Base-by-base conservation (phyloP, 108 stramenopile species). In the Seminavis robusta region DNA sequence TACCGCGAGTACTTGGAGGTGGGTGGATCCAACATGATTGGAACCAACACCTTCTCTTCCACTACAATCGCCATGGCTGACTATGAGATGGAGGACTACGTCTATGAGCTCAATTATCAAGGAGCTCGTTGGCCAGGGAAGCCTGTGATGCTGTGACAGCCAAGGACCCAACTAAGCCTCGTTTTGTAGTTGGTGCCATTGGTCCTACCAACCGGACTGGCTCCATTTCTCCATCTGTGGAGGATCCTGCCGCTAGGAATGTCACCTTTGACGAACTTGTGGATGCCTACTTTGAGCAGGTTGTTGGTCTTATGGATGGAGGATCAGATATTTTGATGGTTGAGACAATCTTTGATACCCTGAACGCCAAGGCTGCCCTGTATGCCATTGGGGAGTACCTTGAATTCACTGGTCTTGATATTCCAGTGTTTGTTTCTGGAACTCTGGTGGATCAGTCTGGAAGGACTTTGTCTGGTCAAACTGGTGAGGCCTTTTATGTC, bases 11-110 rank as follows among this genome's bases (percentile, higher is more conserved):
- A 99, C 59, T 72, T 99, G 9, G 92, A 94, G 63, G 79, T 65
- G 42, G 92, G 90, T 27, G 95, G 95, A 24, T 92, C 94, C 28
- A 78, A 97, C 55, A 31, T 99, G 70, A 95, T 99, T 66, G 98
- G 95, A 19, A 99, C 98, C 52, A 99, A 99, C 63, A 99, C 98
- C 1, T 99, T 99, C 77, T 94, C 92, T 11, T 92, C 92, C 17
- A 98, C 98, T 6, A 95, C 94, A 40, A 97, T 99, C 56, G 98
- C 98, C 63, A 95, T 95, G 89, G 98, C 94, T 21, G 98, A 99
- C 65, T 99, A 99, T 65, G 75, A 94, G 50, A 97, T 99, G 97
- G 96, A 99, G 65, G 65, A 63, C 16, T 88, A 90, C 16, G 95
- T 83, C 39, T 94, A 95, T 56, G 98, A 99, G 70, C 72, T 99